phyloP scores from a whole-genome alignment of 2,329 filamentous ascomycete genomes.

The Daldinia sp. region DNA sequence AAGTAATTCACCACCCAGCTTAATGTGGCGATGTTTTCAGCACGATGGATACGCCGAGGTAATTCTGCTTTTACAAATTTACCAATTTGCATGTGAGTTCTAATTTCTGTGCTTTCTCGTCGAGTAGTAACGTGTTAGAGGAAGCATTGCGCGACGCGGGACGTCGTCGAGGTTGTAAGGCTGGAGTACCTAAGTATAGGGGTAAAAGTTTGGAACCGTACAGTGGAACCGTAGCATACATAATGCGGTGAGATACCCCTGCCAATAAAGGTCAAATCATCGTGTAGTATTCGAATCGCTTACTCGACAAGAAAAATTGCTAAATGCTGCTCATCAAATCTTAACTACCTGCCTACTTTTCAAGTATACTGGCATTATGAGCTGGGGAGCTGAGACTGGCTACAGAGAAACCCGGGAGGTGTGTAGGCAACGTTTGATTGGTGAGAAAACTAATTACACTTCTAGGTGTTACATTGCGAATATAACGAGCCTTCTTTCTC shows the following conservation, averaged over 20 bases:
- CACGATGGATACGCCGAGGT: not conserved
- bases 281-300: too few species aligned
- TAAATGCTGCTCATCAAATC: not conserved
- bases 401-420: not conserved
- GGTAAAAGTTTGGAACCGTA: not conserved
- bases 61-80: not conserved
- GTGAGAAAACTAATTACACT: not conserved
- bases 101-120: not conserved
- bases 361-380: not conserved
- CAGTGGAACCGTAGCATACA: not conserved
- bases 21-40: not conserved
- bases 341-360: not conserved
- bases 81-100: too few species aligned
- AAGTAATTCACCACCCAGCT: not conserved
- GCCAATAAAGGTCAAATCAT: not conserved
- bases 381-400: not conserved
- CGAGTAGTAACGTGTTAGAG: not conserved
- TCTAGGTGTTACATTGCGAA: not conserved
- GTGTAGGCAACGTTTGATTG: not conserved
- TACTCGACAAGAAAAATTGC: not conserved
- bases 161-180: not conserved
- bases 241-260: not conserved
- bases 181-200: not conserved
- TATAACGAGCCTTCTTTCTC: not conserved
- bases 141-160: not conserved